These are phyloP conservation scores for Filobasidium uniguttulatum DNA, from an alignment of 1,284 basidiomycete genomes.

Conservation along the genomic window DNA sequence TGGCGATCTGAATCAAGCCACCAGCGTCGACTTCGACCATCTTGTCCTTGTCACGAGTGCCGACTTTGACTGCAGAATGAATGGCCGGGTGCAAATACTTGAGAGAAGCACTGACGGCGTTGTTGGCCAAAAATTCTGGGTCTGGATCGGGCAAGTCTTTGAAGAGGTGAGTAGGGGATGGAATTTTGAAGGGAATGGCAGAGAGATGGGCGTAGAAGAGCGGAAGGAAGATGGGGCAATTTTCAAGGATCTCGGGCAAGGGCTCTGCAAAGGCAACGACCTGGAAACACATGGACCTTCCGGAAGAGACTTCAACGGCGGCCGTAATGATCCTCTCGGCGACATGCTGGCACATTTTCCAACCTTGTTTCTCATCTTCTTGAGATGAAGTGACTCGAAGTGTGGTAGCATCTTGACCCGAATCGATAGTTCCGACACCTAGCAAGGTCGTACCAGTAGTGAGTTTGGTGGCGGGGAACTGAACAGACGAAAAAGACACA, in stretches of 20 bases:
- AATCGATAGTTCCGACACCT: conserved; percentile 6
- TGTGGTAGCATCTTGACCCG: neutral
- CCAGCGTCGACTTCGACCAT: conserved; percentile 29
- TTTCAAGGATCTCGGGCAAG: conserved; percentile 6
- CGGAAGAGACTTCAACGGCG: conserved; percentile 18
- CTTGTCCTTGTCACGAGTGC: conserved; percentile 20
- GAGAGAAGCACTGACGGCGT: conserved; percentile 25
- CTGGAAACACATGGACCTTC: conserved; percentile 21
- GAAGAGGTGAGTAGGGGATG: conserved; percentile 26
- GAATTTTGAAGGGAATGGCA: conserved; percentile 24
- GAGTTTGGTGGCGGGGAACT: no score
- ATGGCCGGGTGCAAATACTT: conserved; percentile 30
- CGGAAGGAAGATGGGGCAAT: conserved; percentile 11
- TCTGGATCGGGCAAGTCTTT: conserved; percentile 24
- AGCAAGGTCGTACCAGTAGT: no score
- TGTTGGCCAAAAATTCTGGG: conserved; percentile 25
- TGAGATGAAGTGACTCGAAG: neutral
- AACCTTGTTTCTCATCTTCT: conserved; percentile 14
- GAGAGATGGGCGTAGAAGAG: conserved; percentile 9
- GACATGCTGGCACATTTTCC: conserved; percentile 21
- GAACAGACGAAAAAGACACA: no score
- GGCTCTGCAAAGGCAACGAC: conserved; percentile 17
- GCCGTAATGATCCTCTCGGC: conserved; percentile 15
- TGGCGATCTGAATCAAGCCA: conserved; percentile 24
- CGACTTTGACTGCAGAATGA: conserved; percentile 25